Evolutionary conservation across 2,329 filamentous ascomycete species (phyloP).

Genomic region (Fonsecaea erecta): DNA sequence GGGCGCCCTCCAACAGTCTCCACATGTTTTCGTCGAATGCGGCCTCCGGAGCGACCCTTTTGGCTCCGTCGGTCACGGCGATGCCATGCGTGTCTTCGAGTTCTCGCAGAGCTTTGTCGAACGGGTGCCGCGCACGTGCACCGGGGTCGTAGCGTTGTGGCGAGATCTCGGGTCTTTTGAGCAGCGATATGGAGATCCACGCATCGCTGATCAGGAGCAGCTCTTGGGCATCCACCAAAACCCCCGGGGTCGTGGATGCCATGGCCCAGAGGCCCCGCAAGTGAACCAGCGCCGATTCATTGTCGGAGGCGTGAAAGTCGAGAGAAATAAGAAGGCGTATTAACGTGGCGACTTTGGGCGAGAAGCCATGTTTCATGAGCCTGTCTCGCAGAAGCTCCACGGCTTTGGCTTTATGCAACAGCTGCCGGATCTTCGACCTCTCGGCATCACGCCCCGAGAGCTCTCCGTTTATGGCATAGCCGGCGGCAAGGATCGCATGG

Average conservation of each 20-base stretch:
- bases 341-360: conserved; percentile 15
- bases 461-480: conserved; percentile 14
- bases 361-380: conserved; percentile 15
- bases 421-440: not conserved
- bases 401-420: conserved; percentile 23
- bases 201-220: conserved; percentile 24
- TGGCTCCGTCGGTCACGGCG: not conserved
- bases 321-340: conserved; percentile 27
- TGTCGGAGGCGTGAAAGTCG: conserved; percentile 19
- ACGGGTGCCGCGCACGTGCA: conserved; percentile 2
- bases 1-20: conserved; percentile 9
- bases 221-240: conserved; percentile 18
- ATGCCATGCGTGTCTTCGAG: not conserved
- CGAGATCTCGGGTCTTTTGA: conserved; percentile 25
- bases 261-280: conserved; percentile 24
- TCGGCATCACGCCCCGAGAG: conserved; percentile 1
- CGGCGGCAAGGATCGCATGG: conserved; percentile 25
- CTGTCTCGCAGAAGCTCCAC: conserved; percentile 19
- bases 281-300: conserved; percentile 19
- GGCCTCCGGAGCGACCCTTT: not conserved
- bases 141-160: conserved; percentile 24
- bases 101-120: not conserved
- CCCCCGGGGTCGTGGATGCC: conserved; percentile 10
- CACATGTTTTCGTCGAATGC: conserved; percentile 6
- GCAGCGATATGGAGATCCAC: conserved; percentile 22